phyloP scores from a whole-genome alignment of 768 basidiomycete genomes.

The Xerocomellus dryophilus region DNA sequence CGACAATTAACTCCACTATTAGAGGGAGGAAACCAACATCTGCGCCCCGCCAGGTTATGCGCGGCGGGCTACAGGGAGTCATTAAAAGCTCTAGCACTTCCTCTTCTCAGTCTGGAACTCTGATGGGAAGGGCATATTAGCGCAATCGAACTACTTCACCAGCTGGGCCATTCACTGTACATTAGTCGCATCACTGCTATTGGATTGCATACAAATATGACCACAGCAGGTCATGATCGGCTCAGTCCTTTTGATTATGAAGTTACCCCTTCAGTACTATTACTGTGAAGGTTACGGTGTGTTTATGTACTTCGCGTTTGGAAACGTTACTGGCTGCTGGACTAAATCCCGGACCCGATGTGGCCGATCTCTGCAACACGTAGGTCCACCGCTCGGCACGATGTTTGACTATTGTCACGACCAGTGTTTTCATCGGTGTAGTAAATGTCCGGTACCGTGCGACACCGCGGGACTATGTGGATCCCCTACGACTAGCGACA shows the following conservation, averaged over 20 bases:
- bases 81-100: conserved; percentile 23
- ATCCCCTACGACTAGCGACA: background rate
- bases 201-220: conserved; percentile 5
- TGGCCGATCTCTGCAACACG: background rate
- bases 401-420: background rate
- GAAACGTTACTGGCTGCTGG: background rate
- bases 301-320: no score
- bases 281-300: no score
- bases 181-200: conserved; percentile 15
- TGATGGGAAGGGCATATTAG: conserved; percentile 19
- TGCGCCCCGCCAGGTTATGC: conserved; percentile 8
- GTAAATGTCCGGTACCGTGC: background rate
- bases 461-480: background rate
- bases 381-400: background rate
- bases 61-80: conserved; percentile 11
- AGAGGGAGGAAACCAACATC: conserved; percentile 13
- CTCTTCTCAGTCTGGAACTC: conserved; percentile 28
- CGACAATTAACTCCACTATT: conserved; percentile 7
- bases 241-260: background rate
- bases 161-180: conserved; percentile 23
- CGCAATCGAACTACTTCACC: background rate
- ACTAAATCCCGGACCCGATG: background rate
- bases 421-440: background rate
- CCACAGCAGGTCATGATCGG: background rate
- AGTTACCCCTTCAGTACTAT: background rate